phyloP scores from a whole-genome alignment of 768 basidiomycete genomes.

The Psilocybe subaeruginosa region DNA sequence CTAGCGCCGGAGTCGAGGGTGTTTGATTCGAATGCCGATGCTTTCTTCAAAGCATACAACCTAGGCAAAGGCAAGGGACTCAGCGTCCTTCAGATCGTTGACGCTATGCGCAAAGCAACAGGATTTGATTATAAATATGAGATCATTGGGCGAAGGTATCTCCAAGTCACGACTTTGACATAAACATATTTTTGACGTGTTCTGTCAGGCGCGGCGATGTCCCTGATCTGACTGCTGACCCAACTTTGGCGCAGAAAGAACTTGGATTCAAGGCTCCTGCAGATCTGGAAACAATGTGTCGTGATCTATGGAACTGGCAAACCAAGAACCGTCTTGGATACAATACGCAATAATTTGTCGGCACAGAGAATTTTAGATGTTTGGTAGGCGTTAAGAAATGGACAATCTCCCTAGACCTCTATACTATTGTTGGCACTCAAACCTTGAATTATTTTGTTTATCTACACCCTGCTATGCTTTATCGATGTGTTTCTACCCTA shows the following conservation, averaged over 20 bases:
- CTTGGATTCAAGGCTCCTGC: constrained; percentile 88
- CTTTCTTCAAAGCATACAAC: constrained; percentile 92
- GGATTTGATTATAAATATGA: constrained; percentile 89
- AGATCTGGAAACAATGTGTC: constrained; percentile 90
- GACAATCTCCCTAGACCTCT: constrained; percentile 16
- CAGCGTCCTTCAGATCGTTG: constrained; percentile 92
- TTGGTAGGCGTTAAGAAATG: constrained; percentile 10
- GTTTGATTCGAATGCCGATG: constrained; percentile 58
- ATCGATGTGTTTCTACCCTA: not conserved
- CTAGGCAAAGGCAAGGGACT: constrained; percentile 92
- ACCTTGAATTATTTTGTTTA: constrained; percentile 6
- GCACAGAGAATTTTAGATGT: not conserved
- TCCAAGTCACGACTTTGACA: not conserved
- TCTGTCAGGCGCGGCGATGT: constrained; percentile 85
- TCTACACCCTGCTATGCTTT: not conserved
- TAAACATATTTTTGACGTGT: constrained; percentile 6
- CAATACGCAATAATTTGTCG: constrained; percentile 30
- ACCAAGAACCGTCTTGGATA: constrained; percentile 88
- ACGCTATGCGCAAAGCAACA: constrained; percentile 92
- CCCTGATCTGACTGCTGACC: constrained; percentile 95
- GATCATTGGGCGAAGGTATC: constrained; percentile 86
- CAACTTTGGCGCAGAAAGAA: constrained; percentile 87
- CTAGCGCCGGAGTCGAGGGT: constrained; percentile 61
- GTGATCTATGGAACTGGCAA: constrained; percentile 99
- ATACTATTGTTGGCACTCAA: constrained; percentile 1